A percentile compares a stretch with the other conserved stretches of the same genome.
Evolutionary conservation across 2,329 filamentous ascomycete species (phyloP).

Genomic region (Neopestalotiopsis rosae): DNA sequence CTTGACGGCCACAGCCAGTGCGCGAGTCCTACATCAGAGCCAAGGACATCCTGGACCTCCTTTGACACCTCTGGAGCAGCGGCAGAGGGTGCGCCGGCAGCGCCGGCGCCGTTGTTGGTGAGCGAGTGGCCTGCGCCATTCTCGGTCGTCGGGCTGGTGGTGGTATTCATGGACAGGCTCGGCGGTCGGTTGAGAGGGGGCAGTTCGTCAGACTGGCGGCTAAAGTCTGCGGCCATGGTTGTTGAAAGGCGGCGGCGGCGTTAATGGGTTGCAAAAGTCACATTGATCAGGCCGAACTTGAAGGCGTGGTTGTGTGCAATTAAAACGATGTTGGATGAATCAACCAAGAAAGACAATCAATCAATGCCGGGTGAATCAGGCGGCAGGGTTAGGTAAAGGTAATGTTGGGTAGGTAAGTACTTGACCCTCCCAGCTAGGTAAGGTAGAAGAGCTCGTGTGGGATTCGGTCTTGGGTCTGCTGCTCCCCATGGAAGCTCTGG

Average conservation of each 20-base stretch:
- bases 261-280: neutral
- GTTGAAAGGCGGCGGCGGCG: neutral
- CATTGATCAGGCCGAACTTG: constrained; percentile 5
- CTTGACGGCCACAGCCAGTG: constrained; percentile 20
- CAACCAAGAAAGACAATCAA: too few relatives aligned
- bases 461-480: neutral
- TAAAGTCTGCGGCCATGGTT: constrained; percentile 35
- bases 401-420: neutral
- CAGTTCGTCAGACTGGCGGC: constrained; percentile 33
- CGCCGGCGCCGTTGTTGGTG: constrained; percentile 23
- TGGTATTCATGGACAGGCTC: constrained; percentile 33
- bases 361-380: neutral
- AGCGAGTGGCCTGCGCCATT: constrained; percentile 22
- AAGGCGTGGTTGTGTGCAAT: neutral
- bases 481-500: neutral
- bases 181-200: constrained; percentile 25
- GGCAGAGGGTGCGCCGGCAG: constrained; percentile 20
- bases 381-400: neutral
- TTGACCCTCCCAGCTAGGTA: too few relatives aligned
- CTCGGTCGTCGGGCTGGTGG: constrained; percentile 29
- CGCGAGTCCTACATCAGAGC: constrained; percentile 34
- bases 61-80: constrained; percentile 38
- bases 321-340: too few relatives aligned
- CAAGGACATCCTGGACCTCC: constrained; percentile 38
- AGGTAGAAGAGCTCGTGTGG: neutral